Percentiles rank a stretch among this genome's conserved stretches.
Conservation (phyloP, 257 asterid species). For the Striga asiatica region DNA sequence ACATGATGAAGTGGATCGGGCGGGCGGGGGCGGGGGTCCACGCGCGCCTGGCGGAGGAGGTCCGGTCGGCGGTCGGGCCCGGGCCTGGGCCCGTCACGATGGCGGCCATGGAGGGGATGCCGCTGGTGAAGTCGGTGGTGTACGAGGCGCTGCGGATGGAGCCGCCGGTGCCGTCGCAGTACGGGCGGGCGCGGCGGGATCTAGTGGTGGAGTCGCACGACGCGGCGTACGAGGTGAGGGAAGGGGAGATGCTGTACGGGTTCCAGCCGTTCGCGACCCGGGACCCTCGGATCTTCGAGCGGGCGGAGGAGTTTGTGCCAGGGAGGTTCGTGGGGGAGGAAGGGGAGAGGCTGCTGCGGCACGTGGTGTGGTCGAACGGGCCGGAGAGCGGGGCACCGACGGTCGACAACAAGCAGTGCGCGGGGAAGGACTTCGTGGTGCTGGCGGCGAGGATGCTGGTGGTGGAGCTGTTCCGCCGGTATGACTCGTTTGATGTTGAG, state of each 20-base stretch:
- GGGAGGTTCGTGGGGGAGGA: conserved; percentile 55
- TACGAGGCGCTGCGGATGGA: conserved; percentile 65
- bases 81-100: conserved; percentile 40
- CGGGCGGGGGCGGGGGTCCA: conserved; percentile 59
- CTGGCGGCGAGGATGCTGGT: conserved; percentile 57
- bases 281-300: conserved; percentile 67
- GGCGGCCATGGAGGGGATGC: conserved; percentile 58
- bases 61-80: conserved; percentile 43
- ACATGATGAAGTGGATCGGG: conserved; percentile 67
- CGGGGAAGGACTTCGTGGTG: conserved; percentile 88
- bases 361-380: conserved; percentile 86
- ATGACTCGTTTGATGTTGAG: conserved; percentile 67
- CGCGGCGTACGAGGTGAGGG: conserved; percentile 51
- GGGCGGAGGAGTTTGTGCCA: conserved; percentile 70
- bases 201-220: conserved; percentile 68
- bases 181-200: conserved; percentile 52
- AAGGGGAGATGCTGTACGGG: conserved; percentile 66
- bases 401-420: conserved; percentile 63
- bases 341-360: conserved; percentile 53
- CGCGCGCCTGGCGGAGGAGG: conserved; percentile 43
- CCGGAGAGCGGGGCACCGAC: conserved; percentile 51
- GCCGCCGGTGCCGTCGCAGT: conserved; percentile 77
- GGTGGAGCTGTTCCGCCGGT: conserved; percentile 77
- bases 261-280: conserved; percentile 78
- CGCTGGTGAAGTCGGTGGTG: conserved; percentile 70